A percentile compares a stretch with the other conserved stretches of the same genome.
These are phyloP conservation scores for Lactifluus echinatus DNA, from an alignment of 768 basidiomycete species.

Conservation along the genomic window DNA sequence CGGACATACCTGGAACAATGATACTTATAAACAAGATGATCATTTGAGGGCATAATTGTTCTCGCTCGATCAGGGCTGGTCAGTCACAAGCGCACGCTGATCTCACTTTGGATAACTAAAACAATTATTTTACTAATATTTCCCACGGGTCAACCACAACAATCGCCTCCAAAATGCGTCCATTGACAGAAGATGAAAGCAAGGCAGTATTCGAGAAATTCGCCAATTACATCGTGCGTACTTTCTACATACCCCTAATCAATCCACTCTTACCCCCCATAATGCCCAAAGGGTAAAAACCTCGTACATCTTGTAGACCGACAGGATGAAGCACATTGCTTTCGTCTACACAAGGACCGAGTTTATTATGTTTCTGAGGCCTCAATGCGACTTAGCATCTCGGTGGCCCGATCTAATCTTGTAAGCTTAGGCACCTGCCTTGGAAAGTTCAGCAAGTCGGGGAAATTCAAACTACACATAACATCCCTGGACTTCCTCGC, in stretches of 20 bases:
- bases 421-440: conserved; percentile 93
- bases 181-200: conserved; percentile 94
- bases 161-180: conserved; percentile 53
- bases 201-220: conserved; percentile 94
- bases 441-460: conserved; percentile 94
- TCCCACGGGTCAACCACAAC: not conserved
- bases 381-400: conserved; percentile 87
- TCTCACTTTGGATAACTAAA: too few species aligned
- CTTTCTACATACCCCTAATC: not conserved
- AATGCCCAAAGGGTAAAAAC: conserved; percentile 74
- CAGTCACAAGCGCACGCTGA: too few species aligned
- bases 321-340: conserved; percentile 90
- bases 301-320: conserved; percentile 92
- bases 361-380: conserved; percentile 96
- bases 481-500: conserved; percentile 89
- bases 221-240: conserved; percentile 86
- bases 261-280: not conserved
- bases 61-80: too few species aligned
- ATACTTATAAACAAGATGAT: too few species aligned
- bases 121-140: not conserved
- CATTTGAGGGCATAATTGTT: too few species aligned
- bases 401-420: conserved; percentile 86
- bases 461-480: conserved; percentile 96
- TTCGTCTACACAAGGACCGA: conserved; percentile 87
- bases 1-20: too few species aligned